Evolutionary conservation across 495 filamentous ascomycete species (phyloP).

Genomic region (Daldinia bambusicola): DNA sequence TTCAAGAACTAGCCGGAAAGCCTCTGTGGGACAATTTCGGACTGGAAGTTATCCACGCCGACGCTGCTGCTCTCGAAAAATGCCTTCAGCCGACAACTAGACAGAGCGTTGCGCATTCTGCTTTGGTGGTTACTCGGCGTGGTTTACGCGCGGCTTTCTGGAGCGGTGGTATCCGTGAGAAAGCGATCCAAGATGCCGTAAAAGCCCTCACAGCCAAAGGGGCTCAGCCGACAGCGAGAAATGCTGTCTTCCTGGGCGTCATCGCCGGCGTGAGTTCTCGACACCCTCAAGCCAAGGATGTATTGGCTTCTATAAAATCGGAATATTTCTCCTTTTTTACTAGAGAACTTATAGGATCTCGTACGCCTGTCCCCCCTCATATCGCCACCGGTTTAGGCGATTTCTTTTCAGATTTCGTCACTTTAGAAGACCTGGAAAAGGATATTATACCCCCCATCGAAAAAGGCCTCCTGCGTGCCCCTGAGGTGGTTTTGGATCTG

Average conservation of each 20-base stretch:
- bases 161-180: constrained; percentile 63
- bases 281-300: constrained; percentile 63
- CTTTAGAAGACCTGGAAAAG: constrained; percentile 75
- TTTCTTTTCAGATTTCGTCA: constrained; percentile 83
- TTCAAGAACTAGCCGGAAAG: constrained; percentile 67
- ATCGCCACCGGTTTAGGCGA: constrained; percentile 79
- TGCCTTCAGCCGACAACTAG: constrained; percentile 73
- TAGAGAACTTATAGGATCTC: constrained; percentile 85
- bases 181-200: constrained; percentile 71
- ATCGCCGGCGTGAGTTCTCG: constrained; percentile 87
- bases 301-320: constrained; percentile 72
- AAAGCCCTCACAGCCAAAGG: constrained; percentile 72
- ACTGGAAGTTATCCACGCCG: constrained; percentile 66
- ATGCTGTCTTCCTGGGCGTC: constrained; percentile 82
- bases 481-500: constrained; percentile 87
- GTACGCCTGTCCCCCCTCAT: constrained; percentile 73
- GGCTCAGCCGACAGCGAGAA: constrained; percentile 67
- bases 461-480: constrained; percentile 86
- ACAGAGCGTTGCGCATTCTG: constrained; percentile 68
- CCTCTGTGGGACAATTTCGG: constrained; percentile 72
- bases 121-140: constrained; percentile 76
- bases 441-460: constrained; percentile 85
- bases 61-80: constrained; percentile 77
- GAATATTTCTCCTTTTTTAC: constrained; percentile 81
- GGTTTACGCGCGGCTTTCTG: constrained; percentile 76